Conservation (phyloP, 257 asterid genomes). For the Jacaranda mimosifolia region DNA sequence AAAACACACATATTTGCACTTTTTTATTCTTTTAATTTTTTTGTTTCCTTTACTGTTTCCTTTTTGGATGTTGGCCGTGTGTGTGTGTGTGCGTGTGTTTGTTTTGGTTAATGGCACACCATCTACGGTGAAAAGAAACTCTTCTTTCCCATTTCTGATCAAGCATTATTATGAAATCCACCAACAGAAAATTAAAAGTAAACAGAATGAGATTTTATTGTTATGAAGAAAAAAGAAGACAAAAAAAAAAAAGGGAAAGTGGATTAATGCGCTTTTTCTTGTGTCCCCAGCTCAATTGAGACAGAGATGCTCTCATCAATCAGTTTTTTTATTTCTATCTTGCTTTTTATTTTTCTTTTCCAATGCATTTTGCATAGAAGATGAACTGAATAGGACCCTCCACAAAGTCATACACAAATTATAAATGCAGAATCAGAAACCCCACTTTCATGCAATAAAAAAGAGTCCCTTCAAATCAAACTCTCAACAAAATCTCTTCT, state of each 20-base stretch:
- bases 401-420: conserved; percentile 41
- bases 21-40: neutral
- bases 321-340: conserved; percentile 3
- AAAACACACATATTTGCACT: no score
- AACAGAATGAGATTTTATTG: neutral
- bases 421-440: conserved; percentile 55
- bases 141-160: conserved; percentile 27
- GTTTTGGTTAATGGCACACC: conserved; percentile 40
- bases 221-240: neutral
- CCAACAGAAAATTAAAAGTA: neutral
- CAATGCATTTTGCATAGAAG: conserved; percentile 30
- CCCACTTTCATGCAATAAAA: conserved; percentile 60
- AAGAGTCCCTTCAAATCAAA: conserved; percentile 46
- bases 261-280: conserved; percentile 36
- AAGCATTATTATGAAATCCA: conserved; percentile 22
- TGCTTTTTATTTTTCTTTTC: conserved; percentile 28
- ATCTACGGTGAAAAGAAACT: conserved; percentile 41
- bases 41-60: neutral
- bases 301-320: conserved; percentile 48
- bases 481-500: conserved; percentile 24
- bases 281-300: conserved; percentile 44
- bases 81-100: neutral
- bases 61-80: neutral
- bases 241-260: conserved; percentile 11
- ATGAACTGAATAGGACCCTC: conserved; percentile 49